Conservation (phyloP, 352 stramenopile genomes). For the Phytophthora agathidicida region DNA sequence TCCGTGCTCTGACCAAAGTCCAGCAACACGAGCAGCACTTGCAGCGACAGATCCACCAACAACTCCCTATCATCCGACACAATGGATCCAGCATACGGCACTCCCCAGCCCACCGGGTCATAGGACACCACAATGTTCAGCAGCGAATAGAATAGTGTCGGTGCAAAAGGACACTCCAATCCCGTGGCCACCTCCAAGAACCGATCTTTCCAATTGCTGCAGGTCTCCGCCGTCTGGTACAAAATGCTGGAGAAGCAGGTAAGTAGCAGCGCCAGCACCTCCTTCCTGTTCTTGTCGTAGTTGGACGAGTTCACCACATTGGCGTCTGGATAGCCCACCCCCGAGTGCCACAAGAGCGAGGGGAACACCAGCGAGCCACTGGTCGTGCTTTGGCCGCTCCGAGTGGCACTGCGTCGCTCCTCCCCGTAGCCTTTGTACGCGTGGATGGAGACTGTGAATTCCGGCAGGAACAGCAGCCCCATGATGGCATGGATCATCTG, state of each 20-base stretch:
- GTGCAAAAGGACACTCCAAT: slow-evolving; percentile 91
- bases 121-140: slow-evolving; percentile 96
- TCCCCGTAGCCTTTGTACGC: slow-evolving; percentile 84
- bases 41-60: slow-evolving; percentile 92
- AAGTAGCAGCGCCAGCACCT: slow-evolving; percentile 95
- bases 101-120: slow-evolving; percentile 90
- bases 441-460: slow-evolving; percentile 88
- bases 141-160: slow-evolving; percentile 96
- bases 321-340: slow-evolving; percentile 81
- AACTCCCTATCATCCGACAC: slow-evolving; percentile 88
- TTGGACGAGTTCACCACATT: slow-evolving; percentile 68
- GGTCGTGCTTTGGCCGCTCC: slow-evolving; percentile 46
- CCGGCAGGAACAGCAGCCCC: slow-evolving; percentile 83
- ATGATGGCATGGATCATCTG: slow-evolving; percentile 88
- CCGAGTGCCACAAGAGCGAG: slow-evolving; percentile 79
- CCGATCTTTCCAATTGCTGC: slow-evolving; percentile 90
- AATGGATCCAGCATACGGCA: slow-evolving; percentile 92
- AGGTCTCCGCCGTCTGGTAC: slow-evolving; percentile 93
- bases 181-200: slow-evolving; percentile 93
- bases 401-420: slow-evolving; percentile 68
- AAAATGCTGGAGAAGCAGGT: slow-evolving; percentile 96
- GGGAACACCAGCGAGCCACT: slow-evolving; percentile 65
- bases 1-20: slow-evolving; percentile 90
- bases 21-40: slow-evolving; percentile 94
- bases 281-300: slow-evolving; percentile 95